phyloP scores from a whole-genome alignment of 805 yeast species.

The Schizosaccharomyces cryophilus region DNA sequence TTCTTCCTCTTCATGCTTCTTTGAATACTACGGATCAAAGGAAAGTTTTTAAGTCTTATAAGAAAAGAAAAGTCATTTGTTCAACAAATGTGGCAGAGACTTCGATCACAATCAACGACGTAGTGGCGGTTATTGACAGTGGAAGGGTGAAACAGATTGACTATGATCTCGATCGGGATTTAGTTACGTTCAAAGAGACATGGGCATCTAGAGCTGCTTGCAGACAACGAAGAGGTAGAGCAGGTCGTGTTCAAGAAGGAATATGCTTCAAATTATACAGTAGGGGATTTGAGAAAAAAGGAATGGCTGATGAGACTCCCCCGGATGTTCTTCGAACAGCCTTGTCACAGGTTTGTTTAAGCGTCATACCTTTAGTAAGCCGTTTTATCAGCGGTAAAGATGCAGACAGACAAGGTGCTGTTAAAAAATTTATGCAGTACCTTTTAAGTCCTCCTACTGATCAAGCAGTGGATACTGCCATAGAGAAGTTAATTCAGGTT shows the following conservation, averaged over 20 bases:
- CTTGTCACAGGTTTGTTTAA: slow-evolving; percentile 55
- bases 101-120: slow-evolving; percentile 85
- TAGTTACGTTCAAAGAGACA: slow-evolving; percentile 46
- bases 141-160: slow-evolving; percentile 64
- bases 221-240: slow-evolving; percentile 82
- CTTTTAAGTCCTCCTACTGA: slow-evolving; percentile 67
- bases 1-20: slow-evolving; percentile 72
- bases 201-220: slow-evolving; percentile 85
- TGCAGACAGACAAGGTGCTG: slow-evolving; percentile 55
- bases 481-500: slow-evolving; percentile 30
- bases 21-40: slow-evolving; percentile 62
- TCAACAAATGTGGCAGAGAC: slow-evolving; percentile 93
- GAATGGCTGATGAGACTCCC: slow-evolving; percentile 47
- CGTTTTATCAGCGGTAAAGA: slow-evolving; percentile 37
- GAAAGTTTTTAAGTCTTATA: slow-evolving; percentile 34
- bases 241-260: slow-evolving; percentile 85
- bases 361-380: slow-evolving; percentile 70
- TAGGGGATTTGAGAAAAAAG: slow-evolving; percentile 25
- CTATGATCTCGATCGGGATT: slow-evolving; percentile 41
- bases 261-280: slow-evolving; percentile 62
- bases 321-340: slow-evolving; percentile 79
- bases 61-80: slow-evolving; percentile 52
- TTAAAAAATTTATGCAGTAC: slow-evolving; percentile 36
- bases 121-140: slow-evolving; percentile 71
- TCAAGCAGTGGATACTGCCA: slow-evolving; percentile 27